These are phyloP conservation scores for Chiua virens DNA, from an alignment of 768 basidiomycete genomes.

Conservation along the genomic window DNA sequence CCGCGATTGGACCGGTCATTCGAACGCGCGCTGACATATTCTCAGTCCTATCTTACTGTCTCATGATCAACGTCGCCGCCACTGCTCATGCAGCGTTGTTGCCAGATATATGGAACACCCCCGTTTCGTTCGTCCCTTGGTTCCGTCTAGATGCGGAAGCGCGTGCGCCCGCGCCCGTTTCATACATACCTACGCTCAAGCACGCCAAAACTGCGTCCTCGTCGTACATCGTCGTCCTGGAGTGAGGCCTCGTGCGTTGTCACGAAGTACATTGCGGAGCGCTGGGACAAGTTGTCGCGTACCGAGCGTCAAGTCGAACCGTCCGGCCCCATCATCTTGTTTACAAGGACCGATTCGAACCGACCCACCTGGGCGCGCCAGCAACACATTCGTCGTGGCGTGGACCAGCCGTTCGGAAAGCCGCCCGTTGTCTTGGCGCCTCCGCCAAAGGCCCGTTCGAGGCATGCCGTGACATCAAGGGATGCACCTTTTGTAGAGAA, in stretches of 20 bases:
- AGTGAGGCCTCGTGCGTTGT: conserved; percentile 22
- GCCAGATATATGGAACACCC: conserved; percentile 52
- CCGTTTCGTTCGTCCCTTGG: conserved; percentile 59
- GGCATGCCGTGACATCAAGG: conserved; percentile 13
- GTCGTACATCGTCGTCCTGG: conserved; percentile 2
- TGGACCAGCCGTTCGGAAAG: conserved; percentile 53
- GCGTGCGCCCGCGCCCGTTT: neutral
- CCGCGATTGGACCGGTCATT: neutral
- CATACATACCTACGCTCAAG: conserved; percentile 10
- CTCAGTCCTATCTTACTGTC: conserved; percentile 54
- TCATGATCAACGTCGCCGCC: conserved; percentile 48
- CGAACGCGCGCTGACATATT: neutral
- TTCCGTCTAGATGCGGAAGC: conserved; percentile 35
- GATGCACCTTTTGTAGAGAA: conserved; percentile 36
- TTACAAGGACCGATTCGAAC: conserved; percentile 16
- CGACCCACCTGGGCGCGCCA: conserved; percentile 53
- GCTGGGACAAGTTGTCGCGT: conserved; percentile 29
- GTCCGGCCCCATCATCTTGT: conserved; percentile 17
- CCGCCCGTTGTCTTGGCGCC: conserved; percentile 28
- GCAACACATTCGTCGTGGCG: conserved; percentile 47
- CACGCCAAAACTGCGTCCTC: conserved; percentile 5
- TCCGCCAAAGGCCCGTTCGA: conserved; percentile 33
- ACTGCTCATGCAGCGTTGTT: conserved; percentile 44
- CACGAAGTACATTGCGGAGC: conserved; percentile 30
- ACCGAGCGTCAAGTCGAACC: conserved; percentile 19